These are phyloP conservation scores for Tulasnella sp. DNA, from an alignment of 768 basidiomycete genomes.

Conservation along the genomic window DNA sequence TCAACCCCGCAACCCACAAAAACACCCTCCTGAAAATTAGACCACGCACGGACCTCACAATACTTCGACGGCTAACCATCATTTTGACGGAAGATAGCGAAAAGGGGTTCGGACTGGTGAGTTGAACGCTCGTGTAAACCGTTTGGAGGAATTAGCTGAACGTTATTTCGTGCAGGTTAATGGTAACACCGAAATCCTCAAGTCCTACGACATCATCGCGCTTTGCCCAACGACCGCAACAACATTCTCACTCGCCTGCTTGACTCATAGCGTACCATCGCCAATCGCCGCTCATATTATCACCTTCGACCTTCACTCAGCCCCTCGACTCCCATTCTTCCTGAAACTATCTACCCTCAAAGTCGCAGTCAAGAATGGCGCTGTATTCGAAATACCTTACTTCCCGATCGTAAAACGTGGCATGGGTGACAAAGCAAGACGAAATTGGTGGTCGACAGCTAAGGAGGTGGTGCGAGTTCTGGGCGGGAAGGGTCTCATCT, in stretches of 20 bases:
- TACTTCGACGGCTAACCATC: conserved; percentile 71
- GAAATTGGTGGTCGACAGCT: conserved; percentile 80
- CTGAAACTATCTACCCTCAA: conserved; percentile 78
- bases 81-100: conserved; percentile 76
- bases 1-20: conserved; percentile 62
- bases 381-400: conserved; percentile 74
- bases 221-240: conserved; percentile 63
- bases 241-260: conserved; percentile 70
- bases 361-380: conserved; percentile 72
- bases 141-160: not conserved
- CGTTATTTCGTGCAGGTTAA: conserved; percentile 46
- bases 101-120: conserved; percentile 74
- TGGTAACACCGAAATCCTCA: conserved; percentile 53
- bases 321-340: conserved; percentile 69
- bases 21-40: conserved; percentile 61
- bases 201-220: conserved; percentile 67
- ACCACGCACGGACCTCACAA: conserved; percentile 53
- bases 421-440: conserved; percentile 56
- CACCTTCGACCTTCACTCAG: conserved; percentile 58
- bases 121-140: conserved; percentile 21
- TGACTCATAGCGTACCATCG: conserved; percentile 70
- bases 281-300: conserved; percentile 74
- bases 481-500: conserved; percentile 66
- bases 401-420: conserved; percentile 54
- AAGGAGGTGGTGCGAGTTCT: conserved; percentile 71